Percentiles rank a stretch among this genome's conserved stretches.
Conservation (phyloP, 1,284 basidiomycete genomes). For the Moniliella sp. region DNA sequence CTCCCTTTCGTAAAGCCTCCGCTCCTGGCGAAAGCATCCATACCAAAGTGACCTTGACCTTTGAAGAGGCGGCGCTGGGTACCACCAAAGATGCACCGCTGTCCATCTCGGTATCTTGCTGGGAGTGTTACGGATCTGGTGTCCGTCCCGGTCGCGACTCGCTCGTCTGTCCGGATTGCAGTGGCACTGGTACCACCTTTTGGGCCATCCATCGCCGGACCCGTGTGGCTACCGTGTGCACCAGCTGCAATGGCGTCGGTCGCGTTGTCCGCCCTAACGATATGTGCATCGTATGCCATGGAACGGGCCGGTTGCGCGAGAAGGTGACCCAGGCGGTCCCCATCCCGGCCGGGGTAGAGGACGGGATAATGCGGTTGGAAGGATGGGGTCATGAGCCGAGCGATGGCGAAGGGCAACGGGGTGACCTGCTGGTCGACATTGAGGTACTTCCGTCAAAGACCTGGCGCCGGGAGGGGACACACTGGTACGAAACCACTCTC, state of each 20-base stretch:
- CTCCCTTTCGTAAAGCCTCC: no score
- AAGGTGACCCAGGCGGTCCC: slow-evolving; percentile 60
- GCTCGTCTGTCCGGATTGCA: slow-evolving; percentile 56
- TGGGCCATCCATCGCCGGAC: slow-evolving; percentile 87
- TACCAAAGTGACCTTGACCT: slow-evolving; percentile 52
- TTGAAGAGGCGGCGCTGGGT: slow-evolving; percentile 74
- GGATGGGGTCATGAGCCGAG: slow-evolving; percentile 68
- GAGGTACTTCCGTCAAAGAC: slow-evolving; percentile 59
- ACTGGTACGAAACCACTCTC: slow-evolving; percentile 71
- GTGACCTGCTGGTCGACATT: slow-evolving; percentile 72
- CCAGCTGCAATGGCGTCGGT: slow-evolving; percentile 63
- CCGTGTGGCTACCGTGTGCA: slow-evolving; percentile 86
- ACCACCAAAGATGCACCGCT: slow-evolving; percentile 53
- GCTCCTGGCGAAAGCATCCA: slow-evolving; percentile 70
- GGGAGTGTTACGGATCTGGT: slow-evolving; percentile 63
- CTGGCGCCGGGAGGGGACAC: slow-evolving; percentile 75
- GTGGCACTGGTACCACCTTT: slow-evolving; percentile 65
- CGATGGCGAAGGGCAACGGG: slow-evolving; percentile 37
- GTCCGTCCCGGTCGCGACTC: slow-evolving; percentile 69
- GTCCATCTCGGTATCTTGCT: slow-evolving; percentile 58
- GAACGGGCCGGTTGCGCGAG: slow-evolving; percentile 65
- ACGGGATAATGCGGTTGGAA: slow-evolving; percentile 79
- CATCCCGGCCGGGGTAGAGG: slow-evolving; percentile 64
- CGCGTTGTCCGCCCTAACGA: slow-evolving; percentile 55
- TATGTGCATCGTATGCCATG: slow-evolving; percentile 60